Evolutionary conservation across 257 asterid genomes (phyloP), one percentile per base, ranked within the genome.

Genomic region (Scutellaria baicalensis): DNA sequence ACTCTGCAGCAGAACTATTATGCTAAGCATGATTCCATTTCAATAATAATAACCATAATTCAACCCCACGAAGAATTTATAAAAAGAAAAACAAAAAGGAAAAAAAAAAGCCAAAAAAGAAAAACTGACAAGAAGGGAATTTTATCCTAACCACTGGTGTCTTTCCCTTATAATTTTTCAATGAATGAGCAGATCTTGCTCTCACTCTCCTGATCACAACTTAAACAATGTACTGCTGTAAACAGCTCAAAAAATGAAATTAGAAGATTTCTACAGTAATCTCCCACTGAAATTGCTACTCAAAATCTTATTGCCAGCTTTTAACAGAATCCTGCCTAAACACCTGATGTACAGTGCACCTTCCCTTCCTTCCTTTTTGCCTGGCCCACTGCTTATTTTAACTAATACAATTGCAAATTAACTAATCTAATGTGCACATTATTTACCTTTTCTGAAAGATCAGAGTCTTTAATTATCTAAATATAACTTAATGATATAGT

Each of bases 1-100:
- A 44, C 51, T 81, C 95, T 89, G 85, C 84, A 67, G 49, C 52
- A 87, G 56, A 73, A 74, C 50, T 31, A 59, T 52, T 6, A 14
- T 39, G 23, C 42, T 51, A 39, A 72, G 59, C 63, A 68, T 33
- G 48, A 54, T 33, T 1, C 2, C 2, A 16, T 60, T 44, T 52
- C 40, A 13, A 21, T 47, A 47, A 13, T 14, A 54, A 47, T 20
- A 55, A 60, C 49, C 20, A 62, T 43, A 47, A 27, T 27, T 27
- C 33, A 27, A 27, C 33, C 33, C 3, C 33, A 27, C 33, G 33
- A 27, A 3, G 33, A 27, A 27, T 27, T 27, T n/a, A n/a, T n/a
- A n/a, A 1, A 27, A 27, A 27, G 4, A 27, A 27, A 27, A 27
- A 27, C 2, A 27, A 27, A 3, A 27, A 60, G 54, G 58, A 51